Base-by-base conservation (phyloP, 2,329 filamentous ascomycete genomes). In the Phialophora verrucosa region DNA sequence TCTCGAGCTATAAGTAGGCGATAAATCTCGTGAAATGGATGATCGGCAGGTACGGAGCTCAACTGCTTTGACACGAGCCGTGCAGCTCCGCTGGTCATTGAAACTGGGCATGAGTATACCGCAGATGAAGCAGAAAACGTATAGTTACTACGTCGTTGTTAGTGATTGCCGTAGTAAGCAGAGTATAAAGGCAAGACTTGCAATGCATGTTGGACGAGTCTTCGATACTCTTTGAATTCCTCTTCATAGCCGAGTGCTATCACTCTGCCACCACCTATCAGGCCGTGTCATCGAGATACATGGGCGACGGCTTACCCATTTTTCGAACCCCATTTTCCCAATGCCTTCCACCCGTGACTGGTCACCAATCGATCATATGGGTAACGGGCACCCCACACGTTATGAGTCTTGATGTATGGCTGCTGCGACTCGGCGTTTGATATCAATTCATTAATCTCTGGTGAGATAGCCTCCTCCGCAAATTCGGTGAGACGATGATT, bases 271-370 rank as follows among this genome's bases (percentile, higher is more conserved):
- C 29, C 29, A 6, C 29, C 29, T 6, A 31, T 31, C 7, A 31
- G 29, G 29, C 29, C 4, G 29, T 31, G 29, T 31, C 29, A 31
- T 8, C 29, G 6, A 31, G 7, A 12, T 42, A 42, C 32, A 14
- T 27, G 7, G 20, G 20, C 8, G 23, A 31, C 10, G 5, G 59
- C 70, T 27, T 53, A 73, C 73, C 71, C 74, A 62, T 76, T 72
- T 6, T 69, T 70, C 14, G 74, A 73, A 14, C 77, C 76, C 76
- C 76, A 78, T 61, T 73, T 71, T 0, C 76, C 75, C 8, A 77
- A 54, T 54, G 75, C 70, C 54, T 78, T 78, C 74, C 73, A 75
- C 1, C 74, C 73, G 1, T 70, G 62, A 44, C 66, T 69, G 2
- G 73, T 75, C 20, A 75, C 57, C n/a, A 74, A 53, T 0, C 69